Evolutionary conservation across 2,329 filamentous ascomycete genomes (phyloP).

Genomic region (Pseudocercospora crystallina): DNA sequence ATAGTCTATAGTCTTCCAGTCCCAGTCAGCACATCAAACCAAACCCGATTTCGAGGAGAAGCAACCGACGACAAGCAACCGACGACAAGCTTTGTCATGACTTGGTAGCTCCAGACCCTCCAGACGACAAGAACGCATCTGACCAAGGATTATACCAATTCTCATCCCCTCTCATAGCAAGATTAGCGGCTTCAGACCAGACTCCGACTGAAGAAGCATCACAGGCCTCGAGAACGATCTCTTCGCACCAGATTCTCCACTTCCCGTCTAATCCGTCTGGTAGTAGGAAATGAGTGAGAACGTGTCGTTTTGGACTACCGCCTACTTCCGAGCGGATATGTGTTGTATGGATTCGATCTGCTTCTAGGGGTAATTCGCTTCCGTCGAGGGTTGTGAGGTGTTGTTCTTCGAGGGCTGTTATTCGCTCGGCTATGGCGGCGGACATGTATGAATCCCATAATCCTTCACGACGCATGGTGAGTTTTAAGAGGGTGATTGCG

Average conservation of each 20-base stretch:
- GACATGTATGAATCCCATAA: constrained; percentile 4
- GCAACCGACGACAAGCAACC: too few species aligned
- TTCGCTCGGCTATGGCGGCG: not conserved
- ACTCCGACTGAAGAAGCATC: too few species aligned
- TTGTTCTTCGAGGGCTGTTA: not conserved
- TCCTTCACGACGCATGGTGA: not conserved
- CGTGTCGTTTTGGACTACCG: not conserved
- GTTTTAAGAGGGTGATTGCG: not conserved
- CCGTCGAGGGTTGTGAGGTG: not conserved
- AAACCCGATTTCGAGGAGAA: too few species aligned
- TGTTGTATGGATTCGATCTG: not conserved
- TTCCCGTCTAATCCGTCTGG: not conserved
- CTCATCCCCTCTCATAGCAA: too few species aligned
- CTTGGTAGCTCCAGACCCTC: too few species aligned
- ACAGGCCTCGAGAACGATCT: not conserved
- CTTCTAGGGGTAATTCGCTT: not conserved
- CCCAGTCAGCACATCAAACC: too few species aligned
- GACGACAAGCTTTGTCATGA: too few species aligned
- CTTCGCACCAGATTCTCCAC: constrained; percentile 1
- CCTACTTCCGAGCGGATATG: not conserved
- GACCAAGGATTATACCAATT: too few species aligned
- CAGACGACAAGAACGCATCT: too few species aligned
- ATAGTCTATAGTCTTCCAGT: too few species aligned
- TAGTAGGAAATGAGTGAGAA: not conserved
- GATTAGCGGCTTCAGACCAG: too few species aligned